Conservation (phyloP, 2,329 filamentous ascomycete genomes). For the Neonectria ditissima region DNA sequence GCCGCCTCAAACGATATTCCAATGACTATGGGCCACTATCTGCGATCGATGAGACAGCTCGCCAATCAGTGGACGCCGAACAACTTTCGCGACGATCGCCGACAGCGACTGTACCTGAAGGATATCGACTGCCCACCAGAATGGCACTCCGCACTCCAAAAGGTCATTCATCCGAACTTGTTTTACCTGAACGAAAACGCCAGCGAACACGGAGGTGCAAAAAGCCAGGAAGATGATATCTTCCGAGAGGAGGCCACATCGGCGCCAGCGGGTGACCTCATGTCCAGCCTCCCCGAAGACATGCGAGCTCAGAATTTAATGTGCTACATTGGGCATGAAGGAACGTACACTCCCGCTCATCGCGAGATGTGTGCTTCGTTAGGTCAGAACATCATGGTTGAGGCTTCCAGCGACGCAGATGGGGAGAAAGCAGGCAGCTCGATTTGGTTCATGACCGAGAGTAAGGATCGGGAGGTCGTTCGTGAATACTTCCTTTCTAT, state of each 20-base stretch:
- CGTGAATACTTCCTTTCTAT: constrained; percentile 94
- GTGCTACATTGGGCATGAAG: constrained; percentile 98
- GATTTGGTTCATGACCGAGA: constrained; percentile 99
- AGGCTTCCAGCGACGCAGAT: constrained; percentile 78
- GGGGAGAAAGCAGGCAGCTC: constrained; percentile 89
- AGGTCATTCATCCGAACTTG: constrained; percentile 81
- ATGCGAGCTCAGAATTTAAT: constrained; percentile 97
- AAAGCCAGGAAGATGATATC: constrained; percentile 50
- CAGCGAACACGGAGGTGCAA: constrained; percentile 52
- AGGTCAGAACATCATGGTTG: constrained; percentile 98
- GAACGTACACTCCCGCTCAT: constrained; percentile 95
- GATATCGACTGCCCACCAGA: constrained; percentile 94
- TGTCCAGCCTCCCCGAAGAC: constrained; percentile 87
- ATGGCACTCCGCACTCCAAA: constrained; percentile 84
- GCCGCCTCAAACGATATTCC: constrained; percentile 78
- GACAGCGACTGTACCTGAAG: constrained; percentile 93
- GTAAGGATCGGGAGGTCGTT: constrained; percentile 88
- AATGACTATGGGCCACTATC: constrained; percentile 90
- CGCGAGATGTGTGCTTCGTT: constrained; percentile 97
- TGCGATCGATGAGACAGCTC: constrained; percentile 86
- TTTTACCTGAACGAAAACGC: constrained; percentile 92
- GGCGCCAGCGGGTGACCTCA: constrained; percentile 86
- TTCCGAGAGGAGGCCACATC: constrained; percentile 67
- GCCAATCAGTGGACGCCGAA: constrained; percentile 82
- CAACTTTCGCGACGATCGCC: constrained; percentile 81